Base-by-base conservation (phyloP, 2,329 filamentous ascomycete genomes). In the Diaporthe batatas region DNA sequence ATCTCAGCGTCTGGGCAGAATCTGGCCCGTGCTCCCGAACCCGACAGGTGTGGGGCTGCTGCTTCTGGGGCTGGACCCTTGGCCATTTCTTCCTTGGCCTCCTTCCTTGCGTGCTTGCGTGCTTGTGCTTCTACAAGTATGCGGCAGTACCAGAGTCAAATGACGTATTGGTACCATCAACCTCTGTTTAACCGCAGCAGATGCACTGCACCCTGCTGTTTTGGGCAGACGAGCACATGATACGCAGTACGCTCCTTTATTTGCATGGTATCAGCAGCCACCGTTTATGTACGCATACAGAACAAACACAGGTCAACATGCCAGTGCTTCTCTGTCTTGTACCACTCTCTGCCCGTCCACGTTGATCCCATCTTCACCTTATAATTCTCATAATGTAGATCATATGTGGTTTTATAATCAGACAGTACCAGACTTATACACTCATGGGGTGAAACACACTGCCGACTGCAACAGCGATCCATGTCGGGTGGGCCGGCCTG, bases 41-140 rank as follows among this genome's bases (percentile, higher is more conserved):
- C 53, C 53, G 8, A 36, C 54, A 57, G 32, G 1, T 44, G 57
- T 39, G 36, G 57, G 57, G 34, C 34, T 25, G 44, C 62, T 12
- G 21, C 25, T 65, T 29, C 29, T 5, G 62, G 62, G 62, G 62
- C 62, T 67, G 62, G 62, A 67, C 62, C 62, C 62, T 67, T 53
- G 32, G 62, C 47, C 47, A 25, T 14, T 39, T 12, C 32, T 36
- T 36, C n/a, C 21, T 25, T 6, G 21, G 18, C 25, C 36, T 12
- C 29, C 44, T 18, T 12, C 29, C 29, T 51, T 23, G 47, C 47
- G 47, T 51, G 47, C 47, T 25, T 11, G 6, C 3, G n/a, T 25
- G 47, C 47, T 51, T 6, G n/a, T n/a, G n/a, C n/a, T n/a, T n/a
- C n/a, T n/a, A n/a, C n/a, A n/a, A n/a, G 47, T 23, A 23, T 23